These are phyloP conservation scores for Termitomyces sp. DNA, from an alignment of 768 basidiomycete species.

Conservation along the genomic window DNA sequence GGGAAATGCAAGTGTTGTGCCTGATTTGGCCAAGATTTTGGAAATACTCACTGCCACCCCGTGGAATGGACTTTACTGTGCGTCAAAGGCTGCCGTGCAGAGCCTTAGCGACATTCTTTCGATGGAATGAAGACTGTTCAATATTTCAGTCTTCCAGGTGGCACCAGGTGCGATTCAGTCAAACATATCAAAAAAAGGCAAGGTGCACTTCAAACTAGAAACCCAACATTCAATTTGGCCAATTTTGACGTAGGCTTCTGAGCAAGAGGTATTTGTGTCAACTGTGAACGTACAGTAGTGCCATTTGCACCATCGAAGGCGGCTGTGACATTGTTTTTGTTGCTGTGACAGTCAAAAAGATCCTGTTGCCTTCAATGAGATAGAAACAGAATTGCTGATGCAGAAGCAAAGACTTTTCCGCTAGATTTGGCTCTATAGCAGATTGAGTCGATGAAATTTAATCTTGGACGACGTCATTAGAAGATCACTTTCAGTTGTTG, in stretches of 20 bases:
- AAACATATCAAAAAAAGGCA: conserved; percentile 54
- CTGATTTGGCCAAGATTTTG: background rate
- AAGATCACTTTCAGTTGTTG: conserved; percentile 38
- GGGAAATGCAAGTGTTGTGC: conserved; percentile 40
- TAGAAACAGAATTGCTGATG: conserved; percentile 21
- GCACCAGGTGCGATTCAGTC: conserved; percentile 62
- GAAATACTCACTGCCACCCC: conserved; percentile 41
- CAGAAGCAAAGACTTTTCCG: conserved; percentile 25
- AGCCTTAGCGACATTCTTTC: conserved; percentile 56
- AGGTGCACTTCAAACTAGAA: conserved; percentile 30
- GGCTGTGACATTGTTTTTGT: conserved; percentile 8
- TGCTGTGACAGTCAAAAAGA: conserved; percentile 9
- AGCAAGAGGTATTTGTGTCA: conserved; percentile 24
- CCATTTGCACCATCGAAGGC: conserved; percentile 8
- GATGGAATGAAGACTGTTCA: conserved; percentile 72
- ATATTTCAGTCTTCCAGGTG: conserved; percentile 64
- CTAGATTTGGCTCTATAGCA: conserved; percentile 28
- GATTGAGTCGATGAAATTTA: conserved; percentile 34
- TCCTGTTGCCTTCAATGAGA: conserved; percentile 21
- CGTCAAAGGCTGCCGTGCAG: conserved; percentile 54
- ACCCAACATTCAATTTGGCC: conserved; percentile 13
- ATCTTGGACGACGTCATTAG: conserved; percentile 33
- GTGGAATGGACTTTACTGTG: conserved; percentile 54
- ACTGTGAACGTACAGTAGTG: conserved; percentile 7
- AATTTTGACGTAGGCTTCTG: conserved; percentile 22